Base-by-base conservation (phyloP, 192 early-diverging fungal species). In the Backusella liffmaniae region DNA sequence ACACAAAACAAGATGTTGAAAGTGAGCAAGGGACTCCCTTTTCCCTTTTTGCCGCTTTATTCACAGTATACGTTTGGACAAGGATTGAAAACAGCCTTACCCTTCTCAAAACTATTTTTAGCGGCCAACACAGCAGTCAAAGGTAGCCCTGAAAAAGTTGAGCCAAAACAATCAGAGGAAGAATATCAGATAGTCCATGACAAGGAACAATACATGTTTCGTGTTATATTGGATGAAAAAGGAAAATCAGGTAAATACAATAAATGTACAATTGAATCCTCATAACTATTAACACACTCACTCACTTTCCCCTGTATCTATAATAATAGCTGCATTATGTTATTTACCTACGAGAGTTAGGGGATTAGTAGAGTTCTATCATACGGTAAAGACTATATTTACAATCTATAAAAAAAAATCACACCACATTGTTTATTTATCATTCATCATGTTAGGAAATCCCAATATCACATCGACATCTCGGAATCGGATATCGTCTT, bases 361-460 rank as follows among this genome's bases (percentile, higher is more conserved):
- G n/a, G 59, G 34, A 26, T 9, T 73, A 8, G 16, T 73, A 36
- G 72, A 73, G 23, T 21, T 56, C 21, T 73, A 73, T 73, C 72
- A 73, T 37, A 65, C 37, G 32, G 72, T 65, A 65, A 73, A 56
- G 37, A 59, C 26, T 15, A 36, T n/a, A 23, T 8, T 16, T 10
- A 30, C 13, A 41, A 15, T 44, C 5, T 30, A 42, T n/a, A 69
- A 41, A 29, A 41, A 29, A 26, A 42, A 39, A 29, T 32, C 16
- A n/a, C 26, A 39, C 39, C 35, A 36, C 21, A 23, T 16, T 35
- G 29, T 67, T 32, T 69, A 69, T 23, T 23, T 35, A 36, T 39
- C 21, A 21, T 37, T 39, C 10, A 68, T 68, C 35, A 69, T 39
- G 37, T 37, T 73, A 77, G 76, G 76, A 77, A 73, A 77, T 77